phyloP scores from a whole-genome alignment of 768 basidiomycete genomes.

The Tylopilus sp. region DNA sequence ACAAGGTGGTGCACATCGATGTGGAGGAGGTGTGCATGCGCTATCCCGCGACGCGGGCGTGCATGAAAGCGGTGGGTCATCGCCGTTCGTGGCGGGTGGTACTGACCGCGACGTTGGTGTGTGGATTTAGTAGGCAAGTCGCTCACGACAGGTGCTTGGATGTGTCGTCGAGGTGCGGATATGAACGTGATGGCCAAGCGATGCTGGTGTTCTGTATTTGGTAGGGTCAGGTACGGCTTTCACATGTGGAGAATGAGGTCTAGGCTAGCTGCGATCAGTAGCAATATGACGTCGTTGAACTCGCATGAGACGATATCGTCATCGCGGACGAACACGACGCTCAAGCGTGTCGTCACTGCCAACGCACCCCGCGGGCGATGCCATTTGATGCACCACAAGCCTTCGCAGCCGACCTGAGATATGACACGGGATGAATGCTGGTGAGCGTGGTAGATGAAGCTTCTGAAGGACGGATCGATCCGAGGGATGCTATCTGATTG shows the following conservation, averaged over 20 bases:
- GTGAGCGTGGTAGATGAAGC: neutral
- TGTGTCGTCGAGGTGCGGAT: conserved; percentile 17
- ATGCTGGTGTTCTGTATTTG: neutral
- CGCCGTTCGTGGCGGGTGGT: neutral
- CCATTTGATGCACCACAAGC: no score
- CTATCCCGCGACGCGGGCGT: conserved; percentile 17
- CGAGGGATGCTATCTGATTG: neutral
- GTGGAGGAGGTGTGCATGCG: conserved; percentile 16
- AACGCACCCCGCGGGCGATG: no score
- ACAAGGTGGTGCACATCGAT: conserved; percentile 9
- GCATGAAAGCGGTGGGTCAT: conserved; percentile 25
- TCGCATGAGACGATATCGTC: neutral
- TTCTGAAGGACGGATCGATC: neutral
- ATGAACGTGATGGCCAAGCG: neutral
- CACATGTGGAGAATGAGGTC: no score
- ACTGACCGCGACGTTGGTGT: conserved; percentile 1
- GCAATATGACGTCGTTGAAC: neutral
- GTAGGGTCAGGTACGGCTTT: no score
- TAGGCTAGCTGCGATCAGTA: no score
- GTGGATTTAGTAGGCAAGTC: conserved; percentile 13
- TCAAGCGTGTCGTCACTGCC: no score
- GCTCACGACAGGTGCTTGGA: conserved; percentile 4
- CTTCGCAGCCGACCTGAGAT: no score
- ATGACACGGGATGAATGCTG: neutral
- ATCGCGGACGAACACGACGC: no score